Conservation (phyloP, 768 basidiomycete species). For the Termitomyces sp. region DNA sequence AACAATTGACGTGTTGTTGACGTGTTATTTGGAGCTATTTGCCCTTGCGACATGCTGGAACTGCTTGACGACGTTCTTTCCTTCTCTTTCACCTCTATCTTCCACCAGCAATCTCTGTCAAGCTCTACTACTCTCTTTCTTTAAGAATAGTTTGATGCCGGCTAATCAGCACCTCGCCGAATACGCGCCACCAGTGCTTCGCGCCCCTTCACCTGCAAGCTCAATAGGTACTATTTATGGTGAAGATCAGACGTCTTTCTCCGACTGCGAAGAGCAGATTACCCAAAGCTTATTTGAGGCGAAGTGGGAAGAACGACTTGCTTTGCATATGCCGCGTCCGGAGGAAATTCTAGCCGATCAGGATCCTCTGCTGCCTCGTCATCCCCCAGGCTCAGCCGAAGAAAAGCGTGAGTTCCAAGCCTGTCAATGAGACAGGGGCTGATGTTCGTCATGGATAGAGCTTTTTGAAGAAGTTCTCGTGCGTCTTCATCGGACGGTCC, state of each 20-base stretch:
- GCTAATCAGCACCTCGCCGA: conserved; percentile 32
- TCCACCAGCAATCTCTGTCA: neutral
- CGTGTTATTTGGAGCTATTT: conserved; percentile 4
- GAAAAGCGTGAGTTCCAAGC: conserved; percentile 29
- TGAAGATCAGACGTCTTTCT: conserved; percentile 41
- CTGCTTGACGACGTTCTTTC: neutral
- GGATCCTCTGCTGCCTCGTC: conserved; percentile 33
- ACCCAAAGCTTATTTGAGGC: conserved; percentile 35
- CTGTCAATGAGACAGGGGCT: neutral
- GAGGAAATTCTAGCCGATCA: conserved; percentile 39
- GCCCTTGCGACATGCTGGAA: neutral
- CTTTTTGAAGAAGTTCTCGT: conserved; percentile 33
- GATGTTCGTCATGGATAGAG: conserved; percentile 13
- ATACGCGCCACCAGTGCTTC: conserved; percentile 45
- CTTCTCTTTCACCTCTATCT: neutral
- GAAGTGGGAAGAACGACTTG: conserved; percentile 38
- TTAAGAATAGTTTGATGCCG: conserved; percentile 12
- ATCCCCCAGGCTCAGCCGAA: conserved; percentile 22
- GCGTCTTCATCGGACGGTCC: conserved; percentile 32
- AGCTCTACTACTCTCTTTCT: neutral
- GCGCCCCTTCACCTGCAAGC: conserved; percentile 48
- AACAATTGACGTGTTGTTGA: conserved; percentile 4
- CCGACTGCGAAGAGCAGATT: conserved; percentile 39
- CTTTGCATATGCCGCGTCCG: conserved; percentile 28
- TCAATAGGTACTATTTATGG: conserved; percentile 46